These are phyloP conservation scores for Colletotrichum chrysophilum DNA, from an alignment of 2,329 filamentous ascomycete species.

Conservation along the genomic window DNA sequence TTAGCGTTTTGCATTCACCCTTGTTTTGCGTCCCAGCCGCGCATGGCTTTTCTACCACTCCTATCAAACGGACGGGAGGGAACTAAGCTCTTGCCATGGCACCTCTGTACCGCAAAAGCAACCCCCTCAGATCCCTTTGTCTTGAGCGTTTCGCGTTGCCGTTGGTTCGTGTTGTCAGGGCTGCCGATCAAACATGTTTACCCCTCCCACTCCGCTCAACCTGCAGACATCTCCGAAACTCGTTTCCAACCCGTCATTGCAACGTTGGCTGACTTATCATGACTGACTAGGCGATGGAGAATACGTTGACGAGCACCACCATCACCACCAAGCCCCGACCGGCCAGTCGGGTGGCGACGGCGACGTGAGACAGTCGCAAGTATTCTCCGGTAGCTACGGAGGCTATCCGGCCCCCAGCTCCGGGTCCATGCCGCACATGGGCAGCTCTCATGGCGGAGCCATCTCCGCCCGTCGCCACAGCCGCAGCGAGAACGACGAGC, in stretches of 20 bases:
- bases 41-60: background rate
- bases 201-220: constrained; percentile 15
- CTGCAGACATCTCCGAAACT: constrained; percentile 7
- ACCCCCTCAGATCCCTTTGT: constrained; percentile 8
- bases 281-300: constrained; percentile 60
- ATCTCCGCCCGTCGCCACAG: constrained; percentile 41
- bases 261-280: constrained; percentile 27
- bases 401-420: constrained; percentile 58
- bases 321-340: constrained; percentile 67
- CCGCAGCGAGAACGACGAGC: constrained; percentile 59
- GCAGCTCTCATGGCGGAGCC: constrained; percentile 33
- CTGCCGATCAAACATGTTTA: constrained; percentile 21
- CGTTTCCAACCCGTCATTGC: constrained; percentile 12
- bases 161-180: constrained; percentile 9
- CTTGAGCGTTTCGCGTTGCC: constrained; percentile 15
- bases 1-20: constrained; percentile 23
- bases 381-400: constrained; percentile 69
- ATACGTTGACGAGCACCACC: constrained; percentile 68
- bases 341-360: constrained; percentile 56
- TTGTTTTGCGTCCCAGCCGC: constrained; percentile 22
- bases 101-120: constrained; percentile 12
- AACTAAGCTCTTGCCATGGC: constrained; percentile 4
- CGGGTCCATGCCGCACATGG: constrained; percentile 69
- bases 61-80: background rate
- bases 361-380: constrained; percentile 76